Percentiles rank a stretch among this genome's conserved stretches.
Evolutionary conservation across 345 rosid genomes (phyloP).

Genomic region (Lepidium africanum): DNA sequence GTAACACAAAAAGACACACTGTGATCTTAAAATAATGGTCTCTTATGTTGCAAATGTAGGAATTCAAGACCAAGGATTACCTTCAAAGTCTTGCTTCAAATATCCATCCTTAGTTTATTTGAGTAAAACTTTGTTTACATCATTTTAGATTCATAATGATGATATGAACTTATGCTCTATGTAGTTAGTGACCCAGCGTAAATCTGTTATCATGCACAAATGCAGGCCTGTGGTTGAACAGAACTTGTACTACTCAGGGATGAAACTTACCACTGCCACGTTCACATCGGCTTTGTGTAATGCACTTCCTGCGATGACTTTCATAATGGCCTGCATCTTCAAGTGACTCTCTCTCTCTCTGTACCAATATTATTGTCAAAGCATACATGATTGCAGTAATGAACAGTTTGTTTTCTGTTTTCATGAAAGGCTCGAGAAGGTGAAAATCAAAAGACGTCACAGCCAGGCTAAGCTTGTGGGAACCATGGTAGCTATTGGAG

Average conservation of each 20-base stretch:
- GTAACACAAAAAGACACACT: background rate
- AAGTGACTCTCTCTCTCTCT: conserved; percentile 26
- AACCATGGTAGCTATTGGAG: conserved; percentile 73
- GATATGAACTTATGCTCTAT: background rate
- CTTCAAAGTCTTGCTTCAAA: conserved; percentile 44
- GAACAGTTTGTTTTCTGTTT: background rate
- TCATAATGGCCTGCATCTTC: conserved; percentile 51
- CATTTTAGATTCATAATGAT: background rate
- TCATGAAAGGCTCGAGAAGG: conserved; percentile 57
- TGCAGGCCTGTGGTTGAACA: conserved; percentile 33
- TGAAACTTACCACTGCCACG: conserved; percentile 70
- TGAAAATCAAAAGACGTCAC: conserved; percentile 43
- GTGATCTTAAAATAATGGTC: background rate
- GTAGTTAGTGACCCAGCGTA: background rate
- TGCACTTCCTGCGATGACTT: conserved; percentile 66
- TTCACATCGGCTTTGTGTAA: conserved; percentile 63
- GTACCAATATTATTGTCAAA: background rate
- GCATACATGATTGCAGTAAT: background rate
- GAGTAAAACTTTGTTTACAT: conserved; percentile 41
- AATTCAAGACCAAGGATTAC: conserved; percentile 76
- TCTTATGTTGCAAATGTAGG: conserved; percentile 35
- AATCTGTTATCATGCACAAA: background rate
- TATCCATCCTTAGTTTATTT: conserved; percentile 49
- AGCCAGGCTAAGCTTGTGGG: conserved; percentile 80
- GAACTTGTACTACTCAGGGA: conserved; percentile 49